These are phyloP conservation scores for Acanthochlamys bracteata DNA, from an alignment of 106 monocot species.

Conservation along the genomic window DNA sequence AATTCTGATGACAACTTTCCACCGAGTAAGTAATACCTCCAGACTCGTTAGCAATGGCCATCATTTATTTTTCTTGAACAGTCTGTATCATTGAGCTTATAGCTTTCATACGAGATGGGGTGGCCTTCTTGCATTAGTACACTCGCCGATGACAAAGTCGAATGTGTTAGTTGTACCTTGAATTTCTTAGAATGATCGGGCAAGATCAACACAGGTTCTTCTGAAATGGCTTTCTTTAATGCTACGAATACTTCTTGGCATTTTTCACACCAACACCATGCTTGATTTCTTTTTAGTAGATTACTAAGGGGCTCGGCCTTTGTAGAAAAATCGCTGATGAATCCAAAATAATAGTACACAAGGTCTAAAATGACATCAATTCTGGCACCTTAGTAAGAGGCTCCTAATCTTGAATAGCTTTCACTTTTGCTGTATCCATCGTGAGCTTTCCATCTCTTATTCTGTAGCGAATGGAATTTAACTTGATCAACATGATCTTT, in stretches of 20 bases:
- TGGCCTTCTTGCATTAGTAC: slow-evolving; percentile 7
- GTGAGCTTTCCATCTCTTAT: background rate
- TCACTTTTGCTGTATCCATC: background rate
- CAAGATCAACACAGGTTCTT: background rate
- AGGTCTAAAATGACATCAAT: slow-evolving; percentile 2
- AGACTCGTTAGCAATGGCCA: background rate
- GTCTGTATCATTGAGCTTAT: slow-evolving; percentile 1
- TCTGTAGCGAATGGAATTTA: background rate
- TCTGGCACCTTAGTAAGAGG: background rate
- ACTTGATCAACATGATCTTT: too few species aligned
- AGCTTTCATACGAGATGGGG: background rate
- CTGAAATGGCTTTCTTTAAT: background rate
- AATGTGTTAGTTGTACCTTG: background rate
- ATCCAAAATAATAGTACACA: background rate
- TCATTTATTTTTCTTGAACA: background rate
- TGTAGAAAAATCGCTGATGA: background rate
- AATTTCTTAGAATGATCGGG: background rate
- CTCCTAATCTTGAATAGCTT: slow-evolving; percentile 2
- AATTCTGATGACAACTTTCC: background rate
- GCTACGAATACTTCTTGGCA: background rate
- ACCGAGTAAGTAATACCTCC: background rate
- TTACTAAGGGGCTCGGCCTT: background rate
- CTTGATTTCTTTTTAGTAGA: background rate
- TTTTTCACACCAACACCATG: background rate
- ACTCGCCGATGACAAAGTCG: background rate